phyloP scores from a whole-genome alignment of 306 rosid genomes.

The Spatholobus suberectus region DNA sequence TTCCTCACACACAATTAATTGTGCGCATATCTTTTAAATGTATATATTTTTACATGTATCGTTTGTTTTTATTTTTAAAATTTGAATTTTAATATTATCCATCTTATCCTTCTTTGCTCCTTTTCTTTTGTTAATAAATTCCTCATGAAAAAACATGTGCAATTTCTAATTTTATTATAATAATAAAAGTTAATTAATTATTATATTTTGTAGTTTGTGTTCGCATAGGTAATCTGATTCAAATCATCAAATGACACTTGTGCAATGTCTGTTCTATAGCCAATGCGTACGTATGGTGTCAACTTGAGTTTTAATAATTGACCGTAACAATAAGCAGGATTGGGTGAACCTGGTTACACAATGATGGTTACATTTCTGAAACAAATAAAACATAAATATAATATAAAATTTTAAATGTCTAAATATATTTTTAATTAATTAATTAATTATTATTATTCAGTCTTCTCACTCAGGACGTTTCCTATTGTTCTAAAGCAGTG shows the following conservation, averaged over 20 bases:
- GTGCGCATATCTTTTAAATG: no score
- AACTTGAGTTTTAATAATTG: not conserved
- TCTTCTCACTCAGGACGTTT: constrained; percentile 48
- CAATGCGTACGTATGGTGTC: not conserved
- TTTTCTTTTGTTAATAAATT: not conserved
- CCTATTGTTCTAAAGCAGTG: constrained; percentile 44
- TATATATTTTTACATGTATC: not conserved
- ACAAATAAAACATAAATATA: not conserved
- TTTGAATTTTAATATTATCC: not conserved
- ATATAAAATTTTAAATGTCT: not conserved
- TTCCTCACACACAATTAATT: not conserved
- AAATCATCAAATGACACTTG: not conserved
- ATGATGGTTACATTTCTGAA: not conserved
- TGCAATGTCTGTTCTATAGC: not conserved
- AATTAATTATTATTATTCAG: constrained; percentile 13
- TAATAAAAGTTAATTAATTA: not conserved
- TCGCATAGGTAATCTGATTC: not conserved
- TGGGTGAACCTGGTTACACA: not conserved
- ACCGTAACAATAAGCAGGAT: not conserved
- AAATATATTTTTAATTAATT: not conserved
- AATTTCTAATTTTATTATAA: not conserved
- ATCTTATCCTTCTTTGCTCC: not conserved
- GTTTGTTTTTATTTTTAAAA: not conserved
- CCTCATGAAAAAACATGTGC: not conserved
- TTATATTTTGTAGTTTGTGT: not conserved